Base-by-base conservation (phyloP, 2,329 filamentous ascomycete genomes). In the Xylaria multiplex region DNA sequence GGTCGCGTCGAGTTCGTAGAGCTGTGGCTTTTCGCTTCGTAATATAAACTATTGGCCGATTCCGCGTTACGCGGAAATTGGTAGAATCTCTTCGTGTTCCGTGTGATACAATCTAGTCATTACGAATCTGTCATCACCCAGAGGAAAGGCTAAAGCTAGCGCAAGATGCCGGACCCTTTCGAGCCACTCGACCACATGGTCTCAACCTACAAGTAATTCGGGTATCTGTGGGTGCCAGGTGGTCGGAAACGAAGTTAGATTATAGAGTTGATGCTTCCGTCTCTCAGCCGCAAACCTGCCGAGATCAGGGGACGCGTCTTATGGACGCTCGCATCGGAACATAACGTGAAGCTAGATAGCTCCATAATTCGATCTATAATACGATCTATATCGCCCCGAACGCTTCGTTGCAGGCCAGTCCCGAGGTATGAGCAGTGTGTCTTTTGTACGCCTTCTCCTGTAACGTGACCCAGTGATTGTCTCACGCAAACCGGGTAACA, bases 181-280 rank as follows among this genome's bases (percentile, higher is more conserved):
- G 42, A 22, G 24, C 37, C 43, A 58, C 50, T 37, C 8, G 24
- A 43, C 37, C 49, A 42, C 43, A 45, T 40, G n/a, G 48, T 45
- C 40, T 53, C 56, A 61, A 14, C 37, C 32, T 48, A 19, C 19
- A 19, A 19, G 19, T 19, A 45, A 27, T 42, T 54, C 24, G n/a
- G 48, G 61, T 50, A 59, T 56, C 54, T 55, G 48, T n/a, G 24
- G n/a, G 54, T 67, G 62, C 64, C 53, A 35, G 59, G 37, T 16
- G n/a, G 16, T 69, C 54, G 52, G 64, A 46, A 53, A 55, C 63
- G 46, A 56, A 16, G 35, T 59, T 43, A 16, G 22, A 57, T 37
- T 35, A 56, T 53, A 14, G 22, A 19, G 32, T 56, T 30, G 30
- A 45, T 49, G 43, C 11, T n/a, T 54, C 35, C 46, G 7, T 35